These are phyloP conservation scores for Lepiota venenata DNA, from an alignment of 768 basidiomycete species.

Conservation along the genomic window DNA sequence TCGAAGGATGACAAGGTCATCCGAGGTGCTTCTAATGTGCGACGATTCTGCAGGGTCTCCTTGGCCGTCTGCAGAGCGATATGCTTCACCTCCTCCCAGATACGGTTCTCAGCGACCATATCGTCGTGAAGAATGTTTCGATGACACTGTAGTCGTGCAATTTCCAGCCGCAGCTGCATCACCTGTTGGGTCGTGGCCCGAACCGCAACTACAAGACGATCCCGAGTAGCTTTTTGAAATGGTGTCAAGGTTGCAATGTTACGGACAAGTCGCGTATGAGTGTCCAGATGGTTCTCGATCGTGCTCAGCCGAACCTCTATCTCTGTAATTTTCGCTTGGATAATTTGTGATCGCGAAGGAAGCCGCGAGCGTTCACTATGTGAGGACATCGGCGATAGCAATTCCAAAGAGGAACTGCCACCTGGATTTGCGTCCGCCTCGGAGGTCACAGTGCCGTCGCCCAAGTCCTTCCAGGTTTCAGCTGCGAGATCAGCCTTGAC, in stretches of 20 bases:
- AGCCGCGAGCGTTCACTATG: slow-evolving; percentile 28
- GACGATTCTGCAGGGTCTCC: slow-evolving; percentile 52
- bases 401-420: neutral
- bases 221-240: slow-evolving; percentile 81
- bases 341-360: slow-evolving; percentile 53
- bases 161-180: slow-evolving; percentile 64
- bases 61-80: slow-evolving; percentile 75
- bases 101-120: slow-evolving; percentile 64
- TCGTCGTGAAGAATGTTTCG: slow-evolving; percentile 73
- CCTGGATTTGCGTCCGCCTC: neutral
- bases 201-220: slow-evolving; percentile 61
- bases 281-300: slow-evolving; percentile 57
- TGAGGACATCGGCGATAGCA: slow-evolving; percentile 17
- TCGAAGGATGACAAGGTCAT: slow-evolving; percentile 36
- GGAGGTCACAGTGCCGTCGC: neutral
- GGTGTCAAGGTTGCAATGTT: slow-evolving; percentile 87
- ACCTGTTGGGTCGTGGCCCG: slow-evolving; percentile 64
- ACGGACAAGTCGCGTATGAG: slow-evolving; percentile 67
- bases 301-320: slow-evolving; percentile 57
- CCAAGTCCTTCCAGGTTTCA: slow-evolving; percentile 19
- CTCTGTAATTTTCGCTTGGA: slow-evolving; percentile 59
- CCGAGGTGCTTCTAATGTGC: slow-evolving; percentile 28
- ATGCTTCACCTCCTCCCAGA: slow-evolving; percentile 62
- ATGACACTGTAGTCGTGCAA: slow-evolving; percentile 71
- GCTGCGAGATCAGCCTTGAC: slow-evolving; percentile 84